Evolutionary conservation across 257 asterid genomes (phyloP).

Genomic region (Solanum clarkiae): DNA sequence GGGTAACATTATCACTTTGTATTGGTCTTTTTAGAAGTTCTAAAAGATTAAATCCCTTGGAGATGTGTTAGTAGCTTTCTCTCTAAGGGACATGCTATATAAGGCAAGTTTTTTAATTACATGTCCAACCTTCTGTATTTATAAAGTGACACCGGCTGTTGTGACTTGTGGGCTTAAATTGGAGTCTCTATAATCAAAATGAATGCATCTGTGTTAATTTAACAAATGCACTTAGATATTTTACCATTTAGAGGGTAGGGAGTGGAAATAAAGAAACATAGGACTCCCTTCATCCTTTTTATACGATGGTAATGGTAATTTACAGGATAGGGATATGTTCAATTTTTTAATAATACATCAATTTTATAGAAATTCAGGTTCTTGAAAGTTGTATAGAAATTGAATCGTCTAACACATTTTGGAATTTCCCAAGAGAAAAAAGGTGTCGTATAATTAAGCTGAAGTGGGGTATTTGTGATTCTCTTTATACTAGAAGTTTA

Average conservation of each 20-base stretch:
- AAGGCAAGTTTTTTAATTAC: not conserved
- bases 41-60: not conserved
- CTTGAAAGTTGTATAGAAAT: not conserved
- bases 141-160: not conserved
- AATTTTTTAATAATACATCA: not conserved
- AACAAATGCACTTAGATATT: not conserved
- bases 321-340: not conserved
- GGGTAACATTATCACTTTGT: not conserved
- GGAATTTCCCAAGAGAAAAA: not conserved
- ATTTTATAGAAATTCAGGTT: not conserved
- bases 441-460: not conserved
- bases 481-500: not conserved
- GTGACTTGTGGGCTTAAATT: not conserved
- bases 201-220: not conserved
- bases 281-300: not conserved
- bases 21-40: not conserved
- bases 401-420: not conserved
- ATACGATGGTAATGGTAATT: not conserved
- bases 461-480: not conserved
- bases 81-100: not conserved
- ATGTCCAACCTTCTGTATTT: not conserved
- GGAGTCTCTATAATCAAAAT: not conserved
- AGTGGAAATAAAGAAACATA: not conserved
- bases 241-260: not conserved
- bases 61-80: not conserved